Percentiles rank a stretch among this genome's conserved stretches.
phyloP scores from a whole-genome alignment of 768 basidiomycete species.

The Tremella fuciformis region DNA sequence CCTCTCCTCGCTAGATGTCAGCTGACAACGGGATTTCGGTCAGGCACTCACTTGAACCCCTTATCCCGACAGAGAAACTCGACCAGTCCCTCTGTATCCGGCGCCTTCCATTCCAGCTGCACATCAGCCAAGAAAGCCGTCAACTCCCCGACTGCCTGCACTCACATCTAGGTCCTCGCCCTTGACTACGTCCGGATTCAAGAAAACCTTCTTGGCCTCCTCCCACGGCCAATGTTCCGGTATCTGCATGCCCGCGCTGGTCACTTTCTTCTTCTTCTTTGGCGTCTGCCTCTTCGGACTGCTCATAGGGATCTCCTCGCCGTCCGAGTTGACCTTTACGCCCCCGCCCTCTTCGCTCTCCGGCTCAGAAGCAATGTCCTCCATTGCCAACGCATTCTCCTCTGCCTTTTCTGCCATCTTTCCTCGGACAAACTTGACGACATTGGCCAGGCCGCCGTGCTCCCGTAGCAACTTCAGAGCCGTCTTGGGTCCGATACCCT shows the following conservation, averaged over 20 bases:
- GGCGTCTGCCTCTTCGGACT: slow-evolving; percentile 56
- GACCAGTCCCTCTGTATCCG: slow-evolving; percentile 88
- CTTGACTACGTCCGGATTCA: slow-evolving; percentile 83
- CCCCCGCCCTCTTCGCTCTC: slow-evolving; percentile 55
- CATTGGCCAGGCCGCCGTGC: slow-evolving; percentile 65
- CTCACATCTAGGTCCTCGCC: slow-evolving; percentile 79
- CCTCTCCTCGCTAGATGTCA: slow-evolving; percentile 75
- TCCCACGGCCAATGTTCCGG: slow-evolving; percentile 98
- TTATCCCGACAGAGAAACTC: slow-evolving; percentile 91
- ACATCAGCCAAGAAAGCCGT: background rate
- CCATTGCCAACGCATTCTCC: slow-evolving; percentile 40
- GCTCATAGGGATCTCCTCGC: slow-evolving; percentile 36
- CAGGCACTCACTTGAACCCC: slow-evolving; percentile 79
- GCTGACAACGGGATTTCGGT: slow-evolving; percentile 10
- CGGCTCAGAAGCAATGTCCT: slow-evolving; percentile 26
- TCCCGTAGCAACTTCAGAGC: slow-evolving; percentile 90
- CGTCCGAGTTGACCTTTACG: slow-evolving; percentile 55
- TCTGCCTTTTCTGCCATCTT: slow-evolving; percentile 59
- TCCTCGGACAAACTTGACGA: slow-evolving; percentile 73
- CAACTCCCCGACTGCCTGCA: slow-evolving; percentile 5
- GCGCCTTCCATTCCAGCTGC: slow-evolving; percentile 89
- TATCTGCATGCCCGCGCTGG: slow-evolving; percentile 66
- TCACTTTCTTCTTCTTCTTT: slow-evolving; percentile 55
- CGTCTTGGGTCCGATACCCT: slow-evolving; percentile 90
- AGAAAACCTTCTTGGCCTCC: slow-evolving; percentile 84